phyloP scores from a whole-genome alignment of 805 yeast genomes.

The Lipomyces orientalis region DNA sequence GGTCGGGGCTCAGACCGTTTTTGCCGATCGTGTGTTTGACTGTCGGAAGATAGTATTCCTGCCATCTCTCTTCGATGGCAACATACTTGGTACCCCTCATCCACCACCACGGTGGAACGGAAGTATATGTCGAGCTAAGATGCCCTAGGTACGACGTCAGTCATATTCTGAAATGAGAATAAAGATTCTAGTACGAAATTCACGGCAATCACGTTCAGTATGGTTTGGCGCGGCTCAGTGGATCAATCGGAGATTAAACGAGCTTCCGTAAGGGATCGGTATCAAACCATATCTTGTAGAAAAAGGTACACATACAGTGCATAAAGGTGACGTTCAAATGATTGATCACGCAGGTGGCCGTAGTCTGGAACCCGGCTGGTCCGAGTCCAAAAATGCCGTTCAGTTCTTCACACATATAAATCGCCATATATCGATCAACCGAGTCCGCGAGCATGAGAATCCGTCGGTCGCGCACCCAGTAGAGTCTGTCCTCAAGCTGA shows the following conservation, averaged over 20 bases:
- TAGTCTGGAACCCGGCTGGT: conserved; percentile 9
- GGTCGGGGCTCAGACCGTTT: conserved; percentile 19
- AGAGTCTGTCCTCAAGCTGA: neutral
- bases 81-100: neutral
- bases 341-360: conserved; percentile 11
- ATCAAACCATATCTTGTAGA: too few relatives aligned
- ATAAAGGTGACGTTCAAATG: conserved; percentile 15
- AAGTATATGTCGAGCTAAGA: conserved; percentile 11
- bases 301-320: conserved; percentile 10
- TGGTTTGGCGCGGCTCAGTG: too few relatives aligned
- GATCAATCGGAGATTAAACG: too few relatives aligned
- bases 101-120: conserved; percentile 21
- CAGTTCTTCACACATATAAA: conserved; percentile 9
- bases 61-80: conserved; percentile 19
- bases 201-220: too few relatives aligned
- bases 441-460: conserved; percentile 21
- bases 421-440: conserved; percentile 13
- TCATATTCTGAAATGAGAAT: too few relatives aligned
- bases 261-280: too few relatives aligned
- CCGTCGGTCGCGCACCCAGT: conserved; percentile 14
- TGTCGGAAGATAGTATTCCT: conserved; percentile 8
- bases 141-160: conserved; percentile 5
- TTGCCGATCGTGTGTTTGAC: conserved; percentile 4
- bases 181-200: too few relatives aligned
- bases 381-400: neutral